Evolutionary conservation across 2,329 filamentous ascomycete genomes (phyloP), one percentile per base, ranked within the genome.

Genomic region (Biscogniauxia sp.): DNA sequence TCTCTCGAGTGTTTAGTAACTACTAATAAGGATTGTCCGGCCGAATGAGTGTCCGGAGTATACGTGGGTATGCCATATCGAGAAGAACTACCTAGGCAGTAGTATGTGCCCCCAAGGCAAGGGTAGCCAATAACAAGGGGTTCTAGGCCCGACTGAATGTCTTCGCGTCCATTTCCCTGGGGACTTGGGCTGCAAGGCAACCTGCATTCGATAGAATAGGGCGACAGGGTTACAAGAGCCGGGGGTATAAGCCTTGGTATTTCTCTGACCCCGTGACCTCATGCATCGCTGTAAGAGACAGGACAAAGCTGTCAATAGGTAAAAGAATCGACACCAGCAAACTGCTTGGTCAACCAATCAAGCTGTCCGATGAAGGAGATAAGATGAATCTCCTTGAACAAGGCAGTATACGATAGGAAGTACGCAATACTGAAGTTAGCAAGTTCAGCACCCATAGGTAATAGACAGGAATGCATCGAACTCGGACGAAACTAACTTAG

Each of bases 211-310:
- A 65, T 57, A 59, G 51, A 61, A 58, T 57, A 63, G 57, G 65
- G 58, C 61, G 59, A 62, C 49, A 64, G 61, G 58, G 63, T 66
- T 60, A 58, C 65, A 69, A 59, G 13, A 55, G 59, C 41, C 26
- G 60, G 64, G 28, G 62, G 58, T 57, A 64, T 45, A 45, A n/a
- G 60, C 54, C 53, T 32, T 62, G 56, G 56, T 60, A 56, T 49
- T 58, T 55, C 59, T 60, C 54, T 66, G 61, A 62, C 68, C 67
- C 66, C 67, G 66, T 71, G 68, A 71, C 66, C 62, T 68, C 62
- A 54, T 64, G 59, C 66, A 64, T 45, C 37, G 13, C 11, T n/a
- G 17, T 15, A 17, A 45, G 13, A 17, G 13, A 45, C 15, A 45
- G 37, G 17, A 45, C 37, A 13, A 64, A 63, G 32, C 26, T 55